Evolutionary conservation across 2,329 filamentous ascomycete species (phyloP), one percentile per base, ranked within the genome.

Genomic region (Blastomyces parvus): DNA sequence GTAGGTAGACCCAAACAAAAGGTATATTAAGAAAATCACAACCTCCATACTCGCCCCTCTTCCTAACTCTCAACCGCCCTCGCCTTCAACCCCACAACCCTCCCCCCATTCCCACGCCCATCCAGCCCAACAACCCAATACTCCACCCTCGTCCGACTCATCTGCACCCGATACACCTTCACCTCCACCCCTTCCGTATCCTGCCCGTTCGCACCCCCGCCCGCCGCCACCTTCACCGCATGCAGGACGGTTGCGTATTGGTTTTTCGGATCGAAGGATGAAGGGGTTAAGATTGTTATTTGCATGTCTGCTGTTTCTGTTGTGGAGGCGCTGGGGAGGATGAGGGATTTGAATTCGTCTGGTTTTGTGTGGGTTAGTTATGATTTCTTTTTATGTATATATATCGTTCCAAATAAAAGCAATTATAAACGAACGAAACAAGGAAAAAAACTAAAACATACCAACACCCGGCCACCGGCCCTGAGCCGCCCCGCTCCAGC

Each of bases 81-180:
- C 13, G 88, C 89, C 81, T 90, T 93, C 63, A 88, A 81, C 17
- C 92, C 92, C 8, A 96, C 85, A 64, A 96, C 70, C 76, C 81
- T 83, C 22, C 81, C 82, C 14, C 81, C 82, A 60, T 82, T 78
- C 19, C 77, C 78, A 17, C 77, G 77, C 48, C 46, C 42, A 70
- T 87, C 82, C 68, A 88, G 73, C 27, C 84, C 85, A 57, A 96
- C 78, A 64, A 96, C 79, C 83, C 87, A 96, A 75, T 96, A 96
- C 77, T 95, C 89, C 17, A 82, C 81, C 72, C 88, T 83, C 33
- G 86, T 84, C 14, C 79, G 79, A 55, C 83, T 85, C 69, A 84
- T 80, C 64, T 81, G 78, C 9, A 95, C 85, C 61, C 84, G 81
- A 71, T 94, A 96, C 27, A 96, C 86, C 72, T 87, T 84, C 61